Evolutionary conservation across 1,284 basidiomycete species (phyloP), one percentile per base, ranked within the genome.

Genomic region (Tylopilus sp.): DNA sequence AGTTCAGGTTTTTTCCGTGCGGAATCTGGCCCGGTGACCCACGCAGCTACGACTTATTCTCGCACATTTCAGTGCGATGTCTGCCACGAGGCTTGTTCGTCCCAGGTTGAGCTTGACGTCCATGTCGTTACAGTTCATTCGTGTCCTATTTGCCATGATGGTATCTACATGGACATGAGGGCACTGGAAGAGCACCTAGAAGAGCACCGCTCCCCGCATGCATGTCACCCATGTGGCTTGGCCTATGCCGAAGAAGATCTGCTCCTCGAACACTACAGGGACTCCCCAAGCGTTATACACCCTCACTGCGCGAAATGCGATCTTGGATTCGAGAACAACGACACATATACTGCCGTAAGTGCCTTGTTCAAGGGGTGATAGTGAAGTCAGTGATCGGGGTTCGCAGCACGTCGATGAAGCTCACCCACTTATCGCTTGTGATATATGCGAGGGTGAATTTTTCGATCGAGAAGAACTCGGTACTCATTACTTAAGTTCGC

Each of bases 81-180:
- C 20, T 66, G 64, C 50, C 46, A 65, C 33, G 62, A 66, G 42
- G 34, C 45, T 42, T 63, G 41, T 42, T 40, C 36, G 9, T 56
- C 60, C 3, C 63, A 64, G 51, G 57, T 50, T 24, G 61, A 65
- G 24, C 55, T 69, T 24, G 60, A 65, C 20, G 60, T 67, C 30
- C 65, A 66, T 30, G 44, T 67, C 28, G 58, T 57, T 21, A 59
- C 63, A n/a, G 64, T 65, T 14, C 65, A 66, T 33, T 68, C 68
- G 18, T 66, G 65, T 31, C 62, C 62, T 18, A 57, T 67, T 48
- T 66, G 65, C 44, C 60, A 67, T 17, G 64, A 68, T 34, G 65
- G 67, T n/a, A 50, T 58, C 34, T 66, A 66, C 44, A 48, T 59
- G 53, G 59, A 67, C 40, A 52, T 44, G 41, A 55, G 51, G 37